Evolutionary conservation across 1,284 basidiomycete genomes (phyloP).

Genomic region (Marasmius fiardii): DNA sequence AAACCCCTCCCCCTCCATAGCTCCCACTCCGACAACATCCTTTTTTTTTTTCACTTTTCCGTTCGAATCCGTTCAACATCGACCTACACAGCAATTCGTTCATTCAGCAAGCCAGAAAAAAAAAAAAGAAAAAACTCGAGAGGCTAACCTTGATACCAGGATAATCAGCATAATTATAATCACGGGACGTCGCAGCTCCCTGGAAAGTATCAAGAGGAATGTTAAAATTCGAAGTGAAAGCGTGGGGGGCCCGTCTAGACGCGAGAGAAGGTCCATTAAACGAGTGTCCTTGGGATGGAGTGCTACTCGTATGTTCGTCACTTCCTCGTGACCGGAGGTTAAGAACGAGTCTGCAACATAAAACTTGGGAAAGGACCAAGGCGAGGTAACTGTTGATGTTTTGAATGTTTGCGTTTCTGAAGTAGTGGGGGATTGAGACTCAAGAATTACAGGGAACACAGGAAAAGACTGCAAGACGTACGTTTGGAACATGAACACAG

Average conservation of each 20-base stretch:
- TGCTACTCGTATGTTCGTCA: not conserved
- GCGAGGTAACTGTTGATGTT: constrained; percentile 13
- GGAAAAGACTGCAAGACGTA: not conserved
- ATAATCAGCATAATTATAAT: not conserved
- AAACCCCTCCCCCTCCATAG: no score
- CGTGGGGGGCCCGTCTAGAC: not conserved
- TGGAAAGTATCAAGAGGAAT: not conserved
- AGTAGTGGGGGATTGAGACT: constrained; percentile 5
- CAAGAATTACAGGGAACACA: not conserved
- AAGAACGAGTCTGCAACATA: constrained; percentile 10
- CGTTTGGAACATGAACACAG: not conserved
- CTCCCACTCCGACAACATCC: no score
- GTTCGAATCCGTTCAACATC: not conserved
- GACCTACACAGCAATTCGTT: not conserved
- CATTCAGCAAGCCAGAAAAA: not conserved
- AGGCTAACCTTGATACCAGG: not conserved
- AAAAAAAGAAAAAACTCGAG: no score
- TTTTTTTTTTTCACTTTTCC: not conserved
- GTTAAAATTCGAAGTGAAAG: not conserved
- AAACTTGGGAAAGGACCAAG: constrained; percentile 9
- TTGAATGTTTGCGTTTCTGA: constrained; percentile 6
- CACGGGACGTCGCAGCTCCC: not conserved
- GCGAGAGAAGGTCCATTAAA: not conserved
- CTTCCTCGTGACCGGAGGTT: not conserved
- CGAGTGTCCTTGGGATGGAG: not conserved